Base-by-base conservation (phyloP, 202 grass and related monocot species). In the Digitaria exilis region DNA sequence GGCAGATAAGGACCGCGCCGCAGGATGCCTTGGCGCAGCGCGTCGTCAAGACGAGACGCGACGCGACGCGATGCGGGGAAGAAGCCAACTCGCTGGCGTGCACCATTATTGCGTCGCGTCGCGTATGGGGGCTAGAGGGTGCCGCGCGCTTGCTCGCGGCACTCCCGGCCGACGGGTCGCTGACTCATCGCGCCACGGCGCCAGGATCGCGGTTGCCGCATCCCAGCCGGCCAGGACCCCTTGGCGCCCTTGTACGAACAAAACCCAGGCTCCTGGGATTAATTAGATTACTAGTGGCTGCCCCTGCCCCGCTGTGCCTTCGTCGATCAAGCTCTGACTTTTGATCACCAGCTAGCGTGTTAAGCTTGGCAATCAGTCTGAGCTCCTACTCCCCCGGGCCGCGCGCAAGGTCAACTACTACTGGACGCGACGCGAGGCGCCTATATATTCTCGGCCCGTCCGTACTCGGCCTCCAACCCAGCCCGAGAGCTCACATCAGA, bases 241-340 rank as follows among this genome's bases (percentile, higher is more conserved):
- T 87, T 77, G 81, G 76, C 72, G 5, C 82, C 66, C 56, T 63
- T 57, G 34, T 26, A 88, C 71, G 65, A 80, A 68, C 73, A n/a
- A 14, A 70, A 4, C 13, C 79, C 1, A 9, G 54, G 54, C n/a
- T 57, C 9, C n/a, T 57, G 5, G 17, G 65, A 76, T 49, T 17
- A 25, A n/a, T n/a, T n/a, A n/a, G n/a, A 41, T 41, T 66, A 66
- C n/a, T n/a, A n/a, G n/a, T n/a, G n/a, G n/a, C 3, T 66, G 14
- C 0, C 18, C 2, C 17, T 21, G 35, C 65, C n/a, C 41, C 18
- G n/a, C 17, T 30, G 37, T 18, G 28, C 12, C 1, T 42, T 39
- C 31, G 45, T 54, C n/a, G n/a, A n/a, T n/a, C 17, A 54, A 83
- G 32, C 24, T 83, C 59, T 83, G 81, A 83, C 80, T 74, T 74